Base-by-base conservation (phyloP, 805 yeast genomes). In the Ogataea pilisensis region DNA sequence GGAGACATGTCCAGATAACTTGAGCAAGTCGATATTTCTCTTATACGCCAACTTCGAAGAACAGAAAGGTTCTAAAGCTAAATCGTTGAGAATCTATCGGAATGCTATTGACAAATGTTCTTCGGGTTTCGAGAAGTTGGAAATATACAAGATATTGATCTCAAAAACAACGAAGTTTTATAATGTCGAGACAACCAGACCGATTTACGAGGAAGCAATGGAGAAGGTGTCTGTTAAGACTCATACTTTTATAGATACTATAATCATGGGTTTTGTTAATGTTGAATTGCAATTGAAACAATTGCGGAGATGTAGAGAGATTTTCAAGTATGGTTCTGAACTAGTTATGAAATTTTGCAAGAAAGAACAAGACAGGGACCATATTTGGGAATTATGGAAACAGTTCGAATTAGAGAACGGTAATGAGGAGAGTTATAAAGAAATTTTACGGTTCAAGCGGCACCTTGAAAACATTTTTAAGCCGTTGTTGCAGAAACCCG, bases 351-450 rank as follows among this genome's bases (percentile, higher is more conserved):
- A 72, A 5, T 48, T 47, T 21, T 44, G 50, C 13, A 44, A 45
- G 20, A 37, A 45, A 2, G 54, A 55, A 13, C 60, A 65, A 24
- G 55, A 53, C 30, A 49, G 57, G 21, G 58, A 42, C 6, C 28
- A 39, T 1, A 55, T 79, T 25, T 88, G 95, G 95, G 63, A 63
- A 1, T 59, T 61, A 22, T 90, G 95, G 95, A 80, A 80, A 39
- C 56, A 66, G 9, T 87, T 89, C 58, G 98, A 90, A 56, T 57
- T 85, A 26, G 68, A 73, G 12, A 50, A 76, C 57, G 98, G 98
- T 4, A 65, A 73, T 43, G 93, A 85, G 53, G 71, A 69, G 3
- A 75, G 84, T 0, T 88, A 75, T 58, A 87, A 84, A 51, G 82
- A 80, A 17, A 82, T 89, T 90, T 58, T 87, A 19, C 64, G 81